Base-by-base conservation (phyloP, 1,139 yeast genomes). In the Pichia sp. region DNA sequence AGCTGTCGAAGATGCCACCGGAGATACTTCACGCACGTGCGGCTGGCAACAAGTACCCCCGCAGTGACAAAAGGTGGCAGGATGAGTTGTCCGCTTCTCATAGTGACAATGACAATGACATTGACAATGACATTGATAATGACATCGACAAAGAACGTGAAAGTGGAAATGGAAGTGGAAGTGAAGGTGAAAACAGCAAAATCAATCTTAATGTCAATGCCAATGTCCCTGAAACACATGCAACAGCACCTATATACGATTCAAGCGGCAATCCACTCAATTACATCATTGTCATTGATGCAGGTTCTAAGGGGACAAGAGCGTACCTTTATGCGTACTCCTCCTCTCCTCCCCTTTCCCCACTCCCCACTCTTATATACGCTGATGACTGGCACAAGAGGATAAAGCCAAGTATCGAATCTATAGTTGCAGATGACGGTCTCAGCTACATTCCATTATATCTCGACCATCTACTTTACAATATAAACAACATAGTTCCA, bases 301-400 rank as follows among this genome's bases (percentile, higher is more conserved):
- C 94, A 0, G 95, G 95, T 0, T 82, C 93, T 1, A 78, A 77
- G 36, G 95, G 95, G 0, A 79, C 93, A 1, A 64, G 95, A 14
- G 83, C 83, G 0, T 82, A 73, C 53, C 72, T 85, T 2, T 85
- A 85, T 83, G 86, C 84, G 63, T 76, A 30, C 75, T 77, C 47
- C 2, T 9, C 9, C 35, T 49, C 4, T 79, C 83, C 4, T 57
- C 59, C n/a, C n/a, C n/a, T n/a, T n/a, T n/a, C n/a, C n/a, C n/a
- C n/a, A n/a, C n/a, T n/a, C n/a, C n/a, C n/a, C n/a, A n/a, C n/a
- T n/a, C n/a, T 76, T 11, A 48, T 52, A 28, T 64, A 72, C 32
- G 66, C 68, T 12, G 63, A 70, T 38, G 65, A 71, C 37, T 79
- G 86, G 84, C 71, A 71, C 48, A 68, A 68, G 49, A 78, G 78